Base-by-base conservation (phyloP, 1,284 basidiomycete species). In the Naganishia albida region DNA sequence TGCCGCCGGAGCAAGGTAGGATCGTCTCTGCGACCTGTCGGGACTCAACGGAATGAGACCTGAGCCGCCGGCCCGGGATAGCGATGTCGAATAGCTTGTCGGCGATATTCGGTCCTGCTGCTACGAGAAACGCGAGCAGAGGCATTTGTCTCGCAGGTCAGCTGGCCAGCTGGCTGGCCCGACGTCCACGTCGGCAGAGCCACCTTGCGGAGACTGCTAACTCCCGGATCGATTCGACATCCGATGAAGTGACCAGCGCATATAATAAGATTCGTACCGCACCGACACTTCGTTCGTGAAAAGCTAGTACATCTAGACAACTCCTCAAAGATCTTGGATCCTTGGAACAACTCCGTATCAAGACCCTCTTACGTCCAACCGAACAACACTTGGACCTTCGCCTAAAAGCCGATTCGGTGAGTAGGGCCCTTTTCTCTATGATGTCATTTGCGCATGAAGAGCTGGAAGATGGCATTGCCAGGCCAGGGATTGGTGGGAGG, bases 371-470 rank as follows among this genome's bases (percentile, higher is more conserved):
- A 40, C 46, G 46, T 48, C 46, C 57, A 40, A 50, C 34, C 30
- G 46, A 49, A 60, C 40, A 30, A 3, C n/a, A 39, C 28, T 26
- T 39, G 13, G 30, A 39, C 34, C 34, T 51, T 56, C 46, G 57
- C 46, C 20, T 60, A 60, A 60, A 60, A 49, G 44, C 30, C 25
- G 23, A 38, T 34, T 50, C 46, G 57, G 57, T 60, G 57, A 60
- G 57, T 60, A 39, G 30, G 2, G 20, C 38, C 16, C 39, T 28
- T 26, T 38, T 39, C 18, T 18, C 8, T 28, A 50, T 50, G 23
- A 60, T 30, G 57, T 60, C 57, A 60, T 60, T 28, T 44, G 18
- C 40, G 30, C 50, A 34, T 12, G 18, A 6, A 10, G 23, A 3
- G 18, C 3, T 18, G 18, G 6, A 20, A 7, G n/a, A 25, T 4